Evolutionary conservation across 2,329 filamentous ascomycete genomes (phyloP), one percentile per base, ranked within the genome.

Genomic region (Curvularia lunata): DNA sequence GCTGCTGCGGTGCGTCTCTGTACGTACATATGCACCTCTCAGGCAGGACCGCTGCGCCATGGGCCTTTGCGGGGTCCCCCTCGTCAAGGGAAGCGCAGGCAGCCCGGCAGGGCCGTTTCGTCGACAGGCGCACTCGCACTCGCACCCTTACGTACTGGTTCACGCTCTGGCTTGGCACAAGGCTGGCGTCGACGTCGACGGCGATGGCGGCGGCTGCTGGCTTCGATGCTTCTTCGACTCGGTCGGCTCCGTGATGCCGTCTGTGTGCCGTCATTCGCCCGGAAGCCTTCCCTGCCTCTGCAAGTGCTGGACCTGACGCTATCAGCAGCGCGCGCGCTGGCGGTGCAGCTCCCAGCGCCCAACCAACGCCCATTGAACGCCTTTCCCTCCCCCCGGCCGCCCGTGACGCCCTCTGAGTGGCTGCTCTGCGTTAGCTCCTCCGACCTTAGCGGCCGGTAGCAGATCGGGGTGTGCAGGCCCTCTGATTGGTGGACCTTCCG

Each of bases 161-260:
- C 50, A 48, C 50, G 52, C 48, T 48, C 38, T 32, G 21, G 41
- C 64, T 64, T 68, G 67, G 64, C 65, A 21, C 54, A 42, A 65
- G 65, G 42, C 42, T 45, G 68, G 66, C 73, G 72, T 13, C 30
- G 30, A 32, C 13, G 32, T n/a, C 32, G 5, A 37, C 32, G 32
- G 12, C 32, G 32, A 37, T 5, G 32, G 13, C 32, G 32, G 16
- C 32, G 32, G 32, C 32, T 13, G 62, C 65, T 67, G 67, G 66
- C 61, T 76, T 76, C 73, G 67, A 62, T 74, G 73, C 73, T 73
- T 68, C 67, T 65, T 65, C 27, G 27, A 8, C 64, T 69, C 71
- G 74, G 73, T 74, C 73, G 71, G 73, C 70, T 74, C 73, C 73
- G 71, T 61, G 48, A 23, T 40, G n/a, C n/a, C 54, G 49, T 46